Percentiles rank a stretch among this genome's conserved stretches.
phyloP scores from a whole-genome alignment of 371 early-diverging fungal genomes.

The Lichtheimia hyalospora region DNA sequence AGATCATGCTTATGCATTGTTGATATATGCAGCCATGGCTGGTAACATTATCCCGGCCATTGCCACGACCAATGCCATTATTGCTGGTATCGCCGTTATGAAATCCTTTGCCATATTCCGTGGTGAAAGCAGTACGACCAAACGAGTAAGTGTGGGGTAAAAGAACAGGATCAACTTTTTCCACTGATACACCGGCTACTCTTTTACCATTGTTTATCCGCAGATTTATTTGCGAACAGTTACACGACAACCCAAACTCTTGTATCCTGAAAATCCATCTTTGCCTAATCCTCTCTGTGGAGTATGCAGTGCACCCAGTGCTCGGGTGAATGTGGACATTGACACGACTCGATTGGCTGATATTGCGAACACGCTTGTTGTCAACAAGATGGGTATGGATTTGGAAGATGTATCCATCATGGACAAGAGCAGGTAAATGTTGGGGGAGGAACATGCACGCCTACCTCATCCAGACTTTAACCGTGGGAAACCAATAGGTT shows the following conservation, averaged over 20 bases:
- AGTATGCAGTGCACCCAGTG: slow-evolving; percentile 55
- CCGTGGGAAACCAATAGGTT: slow-evolving; percentile 41
- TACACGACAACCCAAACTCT: slow-evolving; percentile 47
- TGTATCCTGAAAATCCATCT: slow-evolving; percentile 50
- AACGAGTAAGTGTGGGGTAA: slow-evolving; percentile 44
- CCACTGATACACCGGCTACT: background rate
- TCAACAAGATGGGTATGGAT: slow-evolving; percentile 39
- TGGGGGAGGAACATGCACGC: background rate
- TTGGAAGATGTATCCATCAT: slow-evolving; percentile 43
- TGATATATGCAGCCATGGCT: slow-evolving; percentile 85
- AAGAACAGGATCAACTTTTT: slow-evolving; percentile 2
- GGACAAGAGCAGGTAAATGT: slow-evolving; percentile 58
- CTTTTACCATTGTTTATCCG: background rate
- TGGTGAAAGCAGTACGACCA: slow-evolving; percentile 51
- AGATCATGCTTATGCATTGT: background rate
- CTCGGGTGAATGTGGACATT: slow-evolving; percentile 45
- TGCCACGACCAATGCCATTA: slow-evolving; percentile 99
- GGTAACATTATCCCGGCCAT: slow-evolving; percentile 99
- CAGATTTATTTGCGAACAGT: slow-evolving; percentile 61
- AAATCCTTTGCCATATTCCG: slow-evolving; percentile 77
- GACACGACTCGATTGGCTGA: slow-evolving; percentile 50
- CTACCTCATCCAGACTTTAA: background rate
- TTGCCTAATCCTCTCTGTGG: slow-evolving; percentile 62
- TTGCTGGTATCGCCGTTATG: slow-evolving; percentile 94
- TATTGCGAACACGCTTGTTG: slow-evolving; percentile 45